Evolutionary conservation across 345 rosid genomes (phyloP).

Genomic region (Tarenaya hassleriana): DNA sequence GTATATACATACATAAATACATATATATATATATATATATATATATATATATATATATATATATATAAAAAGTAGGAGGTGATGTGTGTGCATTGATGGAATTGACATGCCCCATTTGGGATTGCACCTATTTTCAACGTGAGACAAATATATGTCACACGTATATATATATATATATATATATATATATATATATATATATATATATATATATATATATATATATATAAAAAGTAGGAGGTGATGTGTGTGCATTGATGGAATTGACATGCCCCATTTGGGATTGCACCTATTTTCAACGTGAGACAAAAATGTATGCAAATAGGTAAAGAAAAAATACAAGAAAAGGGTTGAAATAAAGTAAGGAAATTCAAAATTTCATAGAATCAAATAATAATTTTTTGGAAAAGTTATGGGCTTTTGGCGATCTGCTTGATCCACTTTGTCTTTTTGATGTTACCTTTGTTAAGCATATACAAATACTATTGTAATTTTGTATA

Average conservation of each 20-base stretch:
- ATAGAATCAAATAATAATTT: background rate
- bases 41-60: background rate
- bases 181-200: too few species aligned
- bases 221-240: conserved; percentile 22
- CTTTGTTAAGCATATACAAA: too few species aligned
- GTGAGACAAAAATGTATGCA: conserved; percentile 29
- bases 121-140: background rate
- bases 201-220: too few species aligned
- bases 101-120: conserved; percentile 15
- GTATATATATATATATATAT: too few species aligned
- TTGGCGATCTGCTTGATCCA: conserved; percentile 24
- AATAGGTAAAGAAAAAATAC: conserved; percentile 1
- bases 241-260: conserved; percentile 22
- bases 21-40: too few species aligned
- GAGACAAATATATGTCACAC: conserved; percentile 33
- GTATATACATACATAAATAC: too few species aligned
- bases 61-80: conserved; percentile 21
- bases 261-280: conserved; percentile 16
- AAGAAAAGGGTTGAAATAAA: background rate
- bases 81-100: conserved; percentile 22
- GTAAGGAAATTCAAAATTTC: conserved; percentile 20
- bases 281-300: background rate
- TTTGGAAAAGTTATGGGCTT: conserved; percentile 21
- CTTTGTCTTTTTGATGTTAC: conserved; percentile 25
- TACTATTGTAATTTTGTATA: too few species aligned